phyloP scores from a whole-genome alignment of 148 eudicot species.

The Spergularia bocconei region DNA sequence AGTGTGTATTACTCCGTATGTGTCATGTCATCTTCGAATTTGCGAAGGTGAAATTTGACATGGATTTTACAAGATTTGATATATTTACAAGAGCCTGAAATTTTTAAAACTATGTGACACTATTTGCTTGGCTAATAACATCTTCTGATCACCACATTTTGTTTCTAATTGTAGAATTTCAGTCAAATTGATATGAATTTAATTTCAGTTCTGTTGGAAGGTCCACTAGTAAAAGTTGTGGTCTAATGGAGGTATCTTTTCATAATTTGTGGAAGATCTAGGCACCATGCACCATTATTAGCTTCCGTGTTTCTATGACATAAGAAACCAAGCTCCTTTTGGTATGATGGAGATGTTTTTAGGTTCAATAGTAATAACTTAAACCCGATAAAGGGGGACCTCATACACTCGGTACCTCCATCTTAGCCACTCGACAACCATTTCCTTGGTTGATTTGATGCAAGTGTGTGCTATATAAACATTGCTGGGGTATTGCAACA shows the following conservation, averaged over 20 bases:
- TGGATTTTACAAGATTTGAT: neutral
- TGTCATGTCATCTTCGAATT: constrained; percentile 3
- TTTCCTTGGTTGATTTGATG: neutral
- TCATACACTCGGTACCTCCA: no score
- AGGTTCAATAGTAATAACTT: no score
- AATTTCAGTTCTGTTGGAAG: constrained; percentile 4
- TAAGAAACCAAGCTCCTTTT: constrained; percentile 3
- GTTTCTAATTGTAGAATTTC: neutral
- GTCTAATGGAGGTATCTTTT: constrained; percentile 3
- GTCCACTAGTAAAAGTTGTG: constrained; percentile 17
- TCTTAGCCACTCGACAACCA: no score
- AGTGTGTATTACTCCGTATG: no score
- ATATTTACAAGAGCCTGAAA: neutral
- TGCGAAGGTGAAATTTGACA: constrained; percentile 14
- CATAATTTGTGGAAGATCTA: constrained; percentile 24
- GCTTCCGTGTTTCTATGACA: constrained; percentile 20
- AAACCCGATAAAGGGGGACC: no score
- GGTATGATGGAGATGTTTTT: constrained; percentile 2
- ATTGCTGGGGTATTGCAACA: neutral
- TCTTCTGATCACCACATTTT: neutral
- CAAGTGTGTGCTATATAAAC: constrained; percentile 7
- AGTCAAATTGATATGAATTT: no score
- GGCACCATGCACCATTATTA: constrained; percentile 24
- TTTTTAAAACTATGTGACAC: no score
- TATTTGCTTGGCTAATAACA: neutral